Percentiles rank a stretch among this genome's conserved stretches.
These are phyloP conservation scores for Boletus pseudo-olivaceus DNA, from an alignment of 768 basidiomycete species.

Conservation along the genomic window DNA sequence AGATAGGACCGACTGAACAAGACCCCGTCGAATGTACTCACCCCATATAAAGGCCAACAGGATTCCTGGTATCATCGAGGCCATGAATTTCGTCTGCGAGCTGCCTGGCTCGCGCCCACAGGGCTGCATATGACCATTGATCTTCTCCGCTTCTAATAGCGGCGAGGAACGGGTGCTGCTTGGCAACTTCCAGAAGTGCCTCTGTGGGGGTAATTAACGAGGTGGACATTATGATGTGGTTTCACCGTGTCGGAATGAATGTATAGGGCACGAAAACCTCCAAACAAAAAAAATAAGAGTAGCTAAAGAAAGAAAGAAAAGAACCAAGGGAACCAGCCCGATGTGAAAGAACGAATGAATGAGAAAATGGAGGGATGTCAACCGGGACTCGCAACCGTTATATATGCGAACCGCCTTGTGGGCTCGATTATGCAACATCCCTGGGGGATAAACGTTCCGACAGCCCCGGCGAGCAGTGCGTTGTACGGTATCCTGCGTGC, in stretches of 20 bases:
- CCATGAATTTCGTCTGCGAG: conserved; percentile 23
- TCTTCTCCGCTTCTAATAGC: conserved; percentile 11
- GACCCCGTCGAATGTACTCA: background rate
- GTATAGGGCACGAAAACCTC: background rate
- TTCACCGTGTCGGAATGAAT: conserved; percentile 3
- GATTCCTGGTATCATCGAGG: conserved; percentile 21
- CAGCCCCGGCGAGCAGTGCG: background rate
- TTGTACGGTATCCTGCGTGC: background rate
- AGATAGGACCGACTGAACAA: background rate
- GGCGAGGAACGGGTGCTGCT: conserved; percentile 23
- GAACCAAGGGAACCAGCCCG: conserved; percentile 18
- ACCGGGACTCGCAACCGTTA: background rate
- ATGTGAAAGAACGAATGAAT: conserved; percentile 5
- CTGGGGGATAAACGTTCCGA: background rate
- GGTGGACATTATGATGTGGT: conserved; percentile 4
- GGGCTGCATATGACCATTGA: conserved; percentile 29
- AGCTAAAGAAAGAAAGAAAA: background rate
- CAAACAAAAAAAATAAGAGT: background rate
- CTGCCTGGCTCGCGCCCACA: conserved; percentile 27
- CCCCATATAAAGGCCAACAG: conserved; percentile 28
- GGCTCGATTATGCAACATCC: background rate
- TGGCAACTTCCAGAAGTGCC: conserved; percentile 31
- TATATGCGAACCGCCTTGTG: conserved; percentile 9
- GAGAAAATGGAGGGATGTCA: conserved; percentile 8
- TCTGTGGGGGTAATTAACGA: conserved; percentile 27